A percentile compares a stretch with the other conserved stretches of the same genome.
These are phyloP conservation scores for Cercospora sp. DNA, from an alignment of 2,329 filamentous ascomycete genomes.

Conservation along the genomic window DNA sequence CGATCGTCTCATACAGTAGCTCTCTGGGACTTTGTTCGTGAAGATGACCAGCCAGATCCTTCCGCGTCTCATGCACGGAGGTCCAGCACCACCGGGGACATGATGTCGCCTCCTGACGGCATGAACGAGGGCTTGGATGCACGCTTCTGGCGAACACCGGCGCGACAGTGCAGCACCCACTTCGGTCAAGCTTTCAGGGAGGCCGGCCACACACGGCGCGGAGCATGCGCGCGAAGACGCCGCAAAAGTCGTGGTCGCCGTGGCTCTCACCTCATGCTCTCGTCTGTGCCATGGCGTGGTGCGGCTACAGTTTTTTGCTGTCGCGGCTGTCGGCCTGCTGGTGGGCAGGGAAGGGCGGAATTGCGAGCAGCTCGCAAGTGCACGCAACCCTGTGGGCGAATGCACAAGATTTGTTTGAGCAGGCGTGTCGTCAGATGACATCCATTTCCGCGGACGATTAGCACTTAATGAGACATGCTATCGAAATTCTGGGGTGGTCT, in stretches of 20 bases:
- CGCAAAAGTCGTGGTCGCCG: constrained; percentile 1
- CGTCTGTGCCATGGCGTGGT: neutral
- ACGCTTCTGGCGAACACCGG: constrained; percentile 15
- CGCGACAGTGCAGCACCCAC: constrained; percentile 14
- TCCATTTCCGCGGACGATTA: neutral
- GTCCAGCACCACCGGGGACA: constrained; percentile 13
- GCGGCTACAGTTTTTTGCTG: neutral
- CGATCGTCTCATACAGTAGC: constrained; percentile 6
- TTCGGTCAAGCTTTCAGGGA: constrained; percentile 17
- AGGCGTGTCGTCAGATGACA: constrained; percentile 3
- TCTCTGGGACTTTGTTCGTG: constrained; percentile 13
- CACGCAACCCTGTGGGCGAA: neutral
- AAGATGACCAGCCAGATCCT: constrained; percentile 19
- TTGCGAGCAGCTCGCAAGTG: neutral
- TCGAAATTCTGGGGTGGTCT: constrained; percentile 4
- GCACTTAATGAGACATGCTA: constrained; percentile 8
- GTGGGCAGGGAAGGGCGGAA: constrained; percentile 3
- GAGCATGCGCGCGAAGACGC: neutral
- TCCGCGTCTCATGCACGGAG: constrained; percentile 14
- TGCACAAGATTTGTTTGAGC: neutral
- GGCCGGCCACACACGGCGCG: constrained; percentile 4
- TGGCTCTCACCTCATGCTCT: neutral
- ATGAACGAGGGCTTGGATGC: constrained; percentile 12
- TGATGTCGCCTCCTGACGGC: constrained; percentile 23
- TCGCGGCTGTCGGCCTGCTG: neutral